Evolutionary conservation across 352 stramenopile species (phyloP), one percentile per base, ranked within the genome.

Genomic region (Phytophthora nicotianae): DNA sequence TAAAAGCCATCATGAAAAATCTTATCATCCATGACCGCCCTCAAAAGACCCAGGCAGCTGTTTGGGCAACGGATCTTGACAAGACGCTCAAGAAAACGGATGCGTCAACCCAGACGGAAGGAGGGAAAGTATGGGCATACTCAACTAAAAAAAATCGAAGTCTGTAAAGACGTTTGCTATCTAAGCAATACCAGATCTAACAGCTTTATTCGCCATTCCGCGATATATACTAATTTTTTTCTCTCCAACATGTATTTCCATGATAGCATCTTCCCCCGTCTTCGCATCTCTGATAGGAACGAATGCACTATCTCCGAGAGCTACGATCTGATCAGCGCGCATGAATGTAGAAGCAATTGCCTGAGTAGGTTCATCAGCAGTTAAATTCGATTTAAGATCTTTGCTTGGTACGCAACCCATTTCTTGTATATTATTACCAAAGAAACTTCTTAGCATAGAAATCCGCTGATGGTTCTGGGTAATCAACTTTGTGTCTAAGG

Each of bases 1-100:
- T 58, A 9, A 65, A 58, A 58, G 6, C 46, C 0, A 58, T 58
- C 29, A 65, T 65, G 57, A 67, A 62, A 38, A 51, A 51, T 38
- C 2, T 38, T 40, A 51, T 51, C 45, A 51, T 51, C 32, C 6
- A 51, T 51, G 45, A 51, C 24, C 23, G 21, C 8, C 29, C n/a
- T n/a, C n/a, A n/a, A n/a, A n/a, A n/a, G n/a, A n/a, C n/a, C 13
- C 29, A 35, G 29, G 45, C 45, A 51, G 45, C 23, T 23, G 45
- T 51, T 24, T 51, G 45, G 45, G 45, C 45, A 24, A 51, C 23
- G 0, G 57, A 58, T 40, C 47, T 65, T 46, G 47, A 57, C 23
- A 58, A 58, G 20, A 48, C 47, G 2, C 47, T 58, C 2, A 53
- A 2, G 5, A 65, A 65, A n/a, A 5, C 20, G 6, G 57, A 65